Evolutionary conservation across 2,329 filamentous ascomycete genomes (phyloP).

Genomic region (Fusarium drepaniforme): DNA sequence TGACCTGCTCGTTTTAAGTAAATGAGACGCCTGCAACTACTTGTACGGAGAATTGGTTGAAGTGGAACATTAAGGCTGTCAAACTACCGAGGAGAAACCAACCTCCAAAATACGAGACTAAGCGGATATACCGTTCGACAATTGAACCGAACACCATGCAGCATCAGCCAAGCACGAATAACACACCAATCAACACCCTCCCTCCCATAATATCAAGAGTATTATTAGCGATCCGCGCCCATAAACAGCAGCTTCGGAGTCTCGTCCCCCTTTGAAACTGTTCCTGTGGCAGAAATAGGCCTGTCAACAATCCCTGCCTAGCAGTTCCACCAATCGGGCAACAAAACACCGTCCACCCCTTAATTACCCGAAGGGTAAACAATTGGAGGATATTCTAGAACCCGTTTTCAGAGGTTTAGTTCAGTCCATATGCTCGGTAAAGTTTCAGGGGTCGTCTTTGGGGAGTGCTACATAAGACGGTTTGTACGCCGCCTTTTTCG

Average conservation of each 20-base stretch:
- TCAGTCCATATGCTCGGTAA: neutral
- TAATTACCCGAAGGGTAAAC: neutral
- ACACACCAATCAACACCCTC: neutral
- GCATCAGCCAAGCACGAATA: neutral
- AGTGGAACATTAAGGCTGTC: neutral
- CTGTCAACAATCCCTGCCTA: neutral
- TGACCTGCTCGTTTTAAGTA: neutral
- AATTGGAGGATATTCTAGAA: conserved; percentile 9
- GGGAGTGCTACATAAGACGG: conserved; percentile 12
- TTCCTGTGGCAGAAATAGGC: neutral
- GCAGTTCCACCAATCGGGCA: conserved; percentile 3
- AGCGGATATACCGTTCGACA: neutral
- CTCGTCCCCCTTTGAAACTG: neutral
- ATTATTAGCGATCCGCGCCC: neutral
- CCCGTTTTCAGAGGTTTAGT: neutral
- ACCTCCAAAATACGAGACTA: neutral
- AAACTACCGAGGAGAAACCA: neutral
- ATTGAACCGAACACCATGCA: neutral
- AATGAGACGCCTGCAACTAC: neutral
- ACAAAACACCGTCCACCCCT: neutral
- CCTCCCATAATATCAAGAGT: neutral
- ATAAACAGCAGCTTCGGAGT: conserved; percentile 5
- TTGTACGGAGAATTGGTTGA: neutral
- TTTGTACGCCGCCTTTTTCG: neutral
- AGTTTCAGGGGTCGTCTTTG: neutral